A percentile compares a stretch with the other conserved stretches of the same genome.
These are phyloP conservation scores for Neurospora discreta DNA, from an alignment of 495 filamentous ascomycete species.

Conservation along the genomic window DNA sequence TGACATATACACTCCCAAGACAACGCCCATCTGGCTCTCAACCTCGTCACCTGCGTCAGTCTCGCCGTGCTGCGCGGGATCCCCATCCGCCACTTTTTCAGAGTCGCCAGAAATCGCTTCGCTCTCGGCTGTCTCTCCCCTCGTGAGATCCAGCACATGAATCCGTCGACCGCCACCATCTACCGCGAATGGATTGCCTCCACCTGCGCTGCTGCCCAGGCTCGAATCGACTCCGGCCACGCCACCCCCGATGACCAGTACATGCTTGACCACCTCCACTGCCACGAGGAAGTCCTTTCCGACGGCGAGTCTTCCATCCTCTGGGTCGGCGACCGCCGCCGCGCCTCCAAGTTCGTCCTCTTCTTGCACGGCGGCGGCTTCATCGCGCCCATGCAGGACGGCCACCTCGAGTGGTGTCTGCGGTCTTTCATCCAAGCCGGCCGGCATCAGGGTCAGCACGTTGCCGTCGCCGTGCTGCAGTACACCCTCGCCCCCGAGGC, in stretches of 20 bases:
- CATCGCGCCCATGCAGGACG: constrained; percentile 7
- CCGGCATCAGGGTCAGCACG: not conserved
- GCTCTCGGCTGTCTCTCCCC: constrained; percentile 6
- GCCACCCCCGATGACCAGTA: not conserved
- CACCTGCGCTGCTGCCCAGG: not conserved
- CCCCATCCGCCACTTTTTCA: constrained; percentile 6
- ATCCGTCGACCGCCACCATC: not conserved
- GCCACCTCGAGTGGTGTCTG: constrained; percentile 20
- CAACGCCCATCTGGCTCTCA: constrained; percentile 8
- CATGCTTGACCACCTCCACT: constrained; percentile 5
- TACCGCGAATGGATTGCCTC: constrained; percentile 10
- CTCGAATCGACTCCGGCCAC: not conserved
- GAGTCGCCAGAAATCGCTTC: constrained; percentile 12
- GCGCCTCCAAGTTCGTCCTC: constrained; percentile 21
- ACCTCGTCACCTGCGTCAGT: constrained; percentile 8
- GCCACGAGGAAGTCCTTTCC: constrained; percentile 9
- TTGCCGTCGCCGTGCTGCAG: constrained; percentile 23
- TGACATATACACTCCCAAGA: not conserved
- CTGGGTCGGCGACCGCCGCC: constrained; percentile 22
- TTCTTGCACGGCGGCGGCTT: constrained; percentile 28
- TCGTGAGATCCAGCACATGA: constrained; percentile 9
- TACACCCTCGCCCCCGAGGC: constrained; percentile 20
- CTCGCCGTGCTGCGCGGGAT: constrained; percentile 10
- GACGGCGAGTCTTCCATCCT: constrained; percentile 14
- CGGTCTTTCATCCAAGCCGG: constrained; percentile 14